Base-by-base conservation (phyloP, 352 stramenopile genomes). In the Pythium coloratum region DNA sequence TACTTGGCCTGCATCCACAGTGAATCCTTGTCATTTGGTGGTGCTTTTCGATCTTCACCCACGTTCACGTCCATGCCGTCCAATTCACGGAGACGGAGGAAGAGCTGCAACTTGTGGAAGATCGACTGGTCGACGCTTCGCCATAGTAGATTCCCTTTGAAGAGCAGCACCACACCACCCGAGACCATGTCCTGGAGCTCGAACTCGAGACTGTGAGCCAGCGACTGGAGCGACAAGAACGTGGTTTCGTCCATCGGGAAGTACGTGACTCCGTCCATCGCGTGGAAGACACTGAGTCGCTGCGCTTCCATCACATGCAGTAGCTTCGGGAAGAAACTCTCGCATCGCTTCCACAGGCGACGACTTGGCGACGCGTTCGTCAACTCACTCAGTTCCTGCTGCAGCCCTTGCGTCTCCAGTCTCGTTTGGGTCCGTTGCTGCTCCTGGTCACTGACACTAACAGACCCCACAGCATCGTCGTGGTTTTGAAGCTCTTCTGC, bases 1-100 rank as follows among this genome's bases (percentile, higher is more conserved):
- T 89, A 91, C 24, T 75, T 75, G 18, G 67, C 57, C 14, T 18
- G 3, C 79, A 87, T 86, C 82, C 82, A 91, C 14, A 86, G 28
- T 9, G 57, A 51, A 32, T 4, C 12, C 40, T 55, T 4, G n/a
- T 20, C 28, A 2, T 26, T 10, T 28, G 36, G 32, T 13, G 14
- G 24, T 5, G 18, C 7, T 7, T 18, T n/a, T 20, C 20, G 38
- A 2, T 12, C 8, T 0, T 40, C 34, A 28, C 8, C 14, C 4
- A n/a, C 6, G 13, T 61, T 32, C 4, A 62, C 20, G 13, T 72
- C 60, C 77, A 91, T 89, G 28, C 80, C 82, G 56, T 81, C 70
- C 49, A 84, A 71, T 75, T 91, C 82, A 1, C 82, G 78, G 46
- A 86, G 68, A 9, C 68, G 67, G 14, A 89, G 67, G 28, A 87